Evolutionary conservation across 2,329 filamentous ascomycete genomes (phyloP), one percentile per base, ranked within the genome.

Genomic region (Aspergillus eucalypticola): DNA sequence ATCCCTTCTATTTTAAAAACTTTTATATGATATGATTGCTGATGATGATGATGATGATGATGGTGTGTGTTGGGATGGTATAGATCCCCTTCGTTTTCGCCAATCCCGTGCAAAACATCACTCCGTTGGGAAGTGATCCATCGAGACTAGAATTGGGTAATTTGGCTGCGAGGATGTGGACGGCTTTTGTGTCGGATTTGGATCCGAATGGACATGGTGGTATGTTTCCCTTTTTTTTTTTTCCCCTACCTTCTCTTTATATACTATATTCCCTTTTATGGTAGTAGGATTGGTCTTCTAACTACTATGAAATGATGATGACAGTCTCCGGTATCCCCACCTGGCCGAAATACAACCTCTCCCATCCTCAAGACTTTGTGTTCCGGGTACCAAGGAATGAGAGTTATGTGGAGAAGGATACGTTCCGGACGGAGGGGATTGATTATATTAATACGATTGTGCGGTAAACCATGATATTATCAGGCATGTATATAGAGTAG

Each of bases 61-160:
- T 35, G 5, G 5, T 29, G 8, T 11, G 10, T 35, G 29, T 11
- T 6, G 23, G 5, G 23, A 21, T 11, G 21, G 21, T 13, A 44
- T n/a, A 73, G 71, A 73, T 73, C 11, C 71, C 71, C 0, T 73
- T 73, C 32, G 61, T 73, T 25, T 73, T 73, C 52, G 67, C 71
- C 25, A 73, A 73, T 21, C 70, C 71, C 1, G 64, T 66, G 11
- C 71, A 73, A 13, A 64, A 61, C 11, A 65, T 73, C n/a, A 73
- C 71, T 2, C 41, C 64, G 3, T 55, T 73, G 2, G 70, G 69
- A 23, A 60, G 60, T 25, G 68, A 71, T 19, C 68, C 67, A 29
- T 58, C 56, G 3, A 68, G 70, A 4, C 50, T 73, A 6, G 63
- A 67, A 8, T 61, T 73, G 13, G 71, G 64, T 7, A 67, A 73